A percentile compares a stretch with the other conserved stretches of the same genome.
Conservation (phyloP, 1,284 basidiomycete genomes). For the Ganoderma multipileum region DNA sequence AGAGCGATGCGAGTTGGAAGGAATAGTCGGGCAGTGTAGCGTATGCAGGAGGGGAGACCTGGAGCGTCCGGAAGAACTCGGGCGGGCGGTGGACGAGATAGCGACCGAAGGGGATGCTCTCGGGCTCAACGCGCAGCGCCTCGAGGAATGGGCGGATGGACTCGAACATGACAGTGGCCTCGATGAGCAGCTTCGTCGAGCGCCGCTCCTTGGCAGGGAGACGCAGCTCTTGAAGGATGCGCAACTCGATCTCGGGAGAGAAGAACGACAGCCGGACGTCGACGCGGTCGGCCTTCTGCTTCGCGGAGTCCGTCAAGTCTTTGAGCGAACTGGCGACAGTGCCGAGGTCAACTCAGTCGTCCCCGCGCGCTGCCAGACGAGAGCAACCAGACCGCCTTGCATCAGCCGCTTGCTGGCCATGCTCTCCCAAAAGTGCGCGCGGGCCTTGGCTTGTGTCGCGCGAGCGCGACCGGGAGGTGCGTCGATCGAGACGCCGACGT, state of each 20-base stretch:
- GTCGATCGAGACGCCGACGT: conserved; percentile 34
- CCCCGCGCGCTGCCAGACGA: conserved; percentile 42
- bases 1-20: conserved; percentile 37
- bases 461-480: conserved; percentile 38
- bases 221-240: conserved; percentile 35
- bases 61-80: conserved; percentile 18
- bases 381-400: conserved; percentile 38
- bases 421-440: conserved; percentile 38
- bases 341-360: conserved; percentile 35
- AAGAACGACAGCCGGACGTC: conserved; percentile 39
- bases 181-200: conserved; percentile 36
- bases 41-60: conserved; percentile 36
- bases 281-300: conserved; percentile 27
- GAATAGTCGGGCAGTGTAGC: conserved; percentile 34
- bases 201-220: conserved; percentile 36
- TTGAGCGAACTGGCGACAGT: conserved; percentile 32
- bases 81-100: conserved; percentile 45
- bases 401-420: conserved; percentile 46
- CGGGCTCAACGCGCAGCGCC: conserved; percentile 39
- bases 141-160: conserved; percentile 42
- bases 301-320: conserved; percentile 38
- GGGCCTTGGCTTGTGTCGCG: conserved; percentile 22
- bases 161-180: conserved; percentile 41
- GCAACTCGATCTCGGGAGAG: conserved; percentile 39
- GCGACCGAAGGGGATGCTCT: conserved; percentile 36